These are phyloP conservation scores for Boletus fagicola DNA, from an alignment of 768 basidiomycete species.

Conservation along the genomic window DNA sequence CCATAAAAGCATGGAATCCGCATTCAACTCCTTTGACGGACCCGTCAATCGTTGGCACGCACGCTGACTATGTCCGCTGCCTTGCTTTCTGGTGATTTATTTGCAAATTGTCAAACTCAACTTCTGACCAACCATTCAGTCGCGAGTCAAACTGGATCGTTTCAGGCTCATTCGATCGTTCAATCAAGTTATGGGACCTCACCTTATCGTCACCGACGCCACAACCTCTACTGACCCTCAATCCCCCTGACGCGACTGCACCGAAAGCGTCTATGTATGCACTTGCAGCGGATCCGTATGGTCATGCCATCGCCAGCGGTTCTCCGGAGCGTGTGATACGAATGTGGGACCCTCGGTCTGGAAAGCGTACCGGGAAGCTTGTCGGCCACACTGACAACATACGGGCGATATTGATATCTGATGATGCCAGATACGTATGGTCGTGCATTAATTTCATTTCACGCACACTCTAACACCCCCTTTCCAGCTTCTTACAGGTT, in stretches of 20 bases:
- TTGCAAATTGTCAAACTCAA: slow-evolving; percentile 2
- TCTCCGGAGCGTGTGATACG: slow-evolving; percentile 89
- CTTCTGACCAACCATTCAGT: slow-evolving; percentile 37
- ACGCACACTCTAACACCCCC: slow-evolving; percentile 6
- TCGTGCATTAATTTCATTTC: slow-evolving; percentile 5
- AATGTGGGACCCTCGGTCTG: slow-evolving; percentile 90
- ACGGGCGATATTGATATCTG: slow-evolving; percentile 81
- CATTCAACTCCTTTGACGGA: slow-evolving; percentile 59
- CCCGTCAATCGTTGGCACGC: slow-evolving; percentile 68
- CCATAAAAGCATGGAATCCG: slow-evolving; percentile 91
- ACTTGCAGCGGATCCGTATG: slow-evolving; percentile 73
- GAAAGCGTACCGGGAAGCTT: slow-evolving; percentile 77
- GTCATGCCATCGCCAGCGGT: slow-evolving; percentile 81
- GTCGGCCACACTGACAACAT: slow-evolving; percentile 99
- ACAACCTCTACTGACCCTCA: slow-evolving; percentile 61
- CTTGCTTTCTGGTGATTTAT: slow-evolving; percentile 60
- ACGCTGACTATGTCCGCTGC: slow-evolving; percentile 85
- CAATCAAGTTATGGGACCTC: slow-evolving; percentile 94
- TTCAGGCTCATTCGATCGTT: slow-evolving; percentile 92
- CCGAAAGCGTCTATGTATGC: slow-evolving; percentile 79
- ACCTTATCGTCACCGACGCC: slow-evolving; percentile 39
- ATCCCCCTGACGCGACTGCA: slow-evolving; percentile 61
- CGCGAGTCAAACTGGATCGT: slow-evolving; percentile 85
- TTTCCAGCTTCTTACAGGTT: slow-evolving; percentile 73
- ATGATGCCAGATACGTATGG: slow-evolving; percentile 88